phyloP scores from a whole-genome alignment of 2,329 filamentous ascomycete genomes.

The Zalaria sp. region DNA sequence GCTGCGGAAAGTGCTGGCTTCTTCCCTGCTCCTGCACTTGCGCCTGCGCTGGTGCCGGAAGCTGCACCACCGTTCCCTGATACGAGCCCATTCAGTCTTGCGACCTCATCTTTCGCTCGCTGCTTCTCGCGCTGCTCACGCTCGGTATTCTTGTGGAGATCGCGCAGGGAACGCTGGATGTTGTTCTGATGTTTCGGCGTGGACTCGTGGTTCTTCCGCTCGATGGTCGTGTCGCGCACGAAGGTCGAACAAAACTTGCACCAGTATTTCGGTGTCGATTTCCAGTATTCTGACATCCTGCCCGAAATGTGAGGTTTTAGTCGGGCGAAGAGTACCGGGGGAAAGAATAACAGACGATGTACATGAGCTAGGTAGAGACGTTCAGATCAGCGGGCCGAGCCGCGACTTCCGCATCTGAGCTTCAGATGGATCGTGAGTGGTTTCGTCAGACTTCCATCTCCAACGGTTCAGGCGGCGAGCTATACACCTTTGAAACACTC shows the following conservation, averaged over 20 bases:
- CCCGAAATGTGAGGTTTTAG: too few relatives aligned
- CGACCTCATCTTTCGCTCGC: conserved; percentile 69
- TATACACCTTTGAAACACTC: too few relatives aligned
- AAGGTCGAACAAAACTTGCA: conserved; percentile 91
- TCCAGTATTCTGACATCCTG: conserved; percentile 93
- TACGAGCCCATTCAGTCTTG: conserved; percentile 68
- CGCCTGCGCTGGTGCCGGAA: conserved; percentile 14
- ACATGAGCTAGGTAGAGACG: too few relatives aligned
- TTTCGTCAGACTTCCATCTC: too few relatives aligned
- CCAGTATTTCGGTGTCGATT: conserved; percentile 93
- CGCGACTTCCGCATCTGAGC: too few relatives aligned
- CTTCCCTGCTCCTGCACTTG: conserved; percentile 16
- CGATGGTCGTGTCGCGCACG: conserved; percentile 84
- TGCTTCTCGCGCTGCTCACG: conserved; percentile 69
- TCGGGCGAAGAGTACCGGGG: neutral
- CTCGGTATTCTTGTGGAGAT: conserved; percentile 76
- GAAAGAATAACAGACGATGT: neutral
- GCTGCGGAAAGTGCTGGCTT: conserved; percentile 16
- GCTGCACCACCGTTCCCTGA: conserved; percentile 25
- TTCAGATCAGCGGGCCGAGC: too few relatives aligned
- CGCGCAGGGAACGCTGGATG: conserved; percentile 79
- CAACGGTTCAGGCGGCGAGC: too few relatives aligned
- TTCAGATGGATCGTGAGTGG: too few relatives aligned
- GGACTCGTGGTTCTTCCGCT: conserved; percentile 42
- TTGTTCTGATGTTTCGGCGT: conserved; percentile 33